These are phyloP conservation scores for Penicillium sp. DNA, from an alignment of 2,329 filamentous ascomycete species.

Conservation along the genomic window DNA sequence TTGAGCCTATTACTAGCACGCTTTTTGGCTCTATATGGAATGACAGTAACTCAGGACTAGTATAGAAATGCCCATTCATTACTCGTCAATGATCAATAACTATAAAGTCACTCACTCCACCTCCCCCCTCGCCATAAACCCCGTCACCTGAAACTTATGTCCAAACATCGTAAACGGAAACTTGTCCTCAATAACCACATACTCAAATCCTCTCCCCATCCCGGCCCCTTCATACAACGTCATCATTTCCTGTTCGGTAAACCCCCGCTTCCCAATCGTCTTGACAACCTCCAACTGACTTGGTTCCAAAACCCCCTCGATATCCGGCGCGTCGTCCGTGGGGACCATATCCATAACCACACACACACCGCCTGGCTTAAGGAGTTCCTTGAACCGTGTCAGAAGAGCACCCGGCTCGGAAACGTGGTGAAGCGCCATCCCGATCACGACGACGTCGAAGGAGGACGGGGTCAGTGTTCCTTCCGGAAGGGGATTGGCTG, in stretches of 20 bases:
- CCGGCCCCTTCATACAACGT: neutral
- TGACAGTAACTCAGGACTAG: too few species aligned
- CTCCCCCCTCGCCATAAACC: conserved; percentile 2
- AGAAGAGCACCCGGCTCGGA: neutral
- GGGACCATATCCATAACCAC: conserved; percentile 4
- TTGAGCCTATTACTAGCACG: too few species aligned
- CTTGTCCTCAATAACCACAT: neutral
- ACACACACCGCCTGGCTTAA: neutral
- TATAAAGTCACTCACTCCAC: neutral
- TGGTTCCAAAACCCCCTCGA: neutral
- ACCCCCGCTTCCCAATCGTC: conserved; percentile 4
- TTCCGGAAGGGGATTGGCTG: neutral
- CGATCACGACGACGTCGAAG: neutral
- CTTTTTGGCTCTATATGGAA: too few species aligned
- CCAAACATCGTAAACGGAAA: conserved; percentile 2
- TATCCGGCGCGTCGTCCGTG: neutral
- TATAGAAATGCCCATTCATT: too few species aligned
- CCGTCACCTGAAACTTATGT: neutral
- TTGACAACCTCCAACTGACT: neutral
- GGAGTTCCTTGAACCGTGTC: neutral
- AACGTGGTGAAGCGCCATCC: conserved; percentile 5
- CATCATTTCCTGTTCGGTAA: conserved; percentile 4
- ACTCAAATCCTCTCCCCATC: conserved; percentile 1
- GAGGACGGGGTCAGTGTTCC: neutral
- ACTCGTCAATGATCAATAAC: too few species aligned